A percentile compares a stretch with the other conserved stretches of the same genome.
Conservation (phyloP, 768 basidiomycete genomes). For the Termitomyces sp. region DNA sequence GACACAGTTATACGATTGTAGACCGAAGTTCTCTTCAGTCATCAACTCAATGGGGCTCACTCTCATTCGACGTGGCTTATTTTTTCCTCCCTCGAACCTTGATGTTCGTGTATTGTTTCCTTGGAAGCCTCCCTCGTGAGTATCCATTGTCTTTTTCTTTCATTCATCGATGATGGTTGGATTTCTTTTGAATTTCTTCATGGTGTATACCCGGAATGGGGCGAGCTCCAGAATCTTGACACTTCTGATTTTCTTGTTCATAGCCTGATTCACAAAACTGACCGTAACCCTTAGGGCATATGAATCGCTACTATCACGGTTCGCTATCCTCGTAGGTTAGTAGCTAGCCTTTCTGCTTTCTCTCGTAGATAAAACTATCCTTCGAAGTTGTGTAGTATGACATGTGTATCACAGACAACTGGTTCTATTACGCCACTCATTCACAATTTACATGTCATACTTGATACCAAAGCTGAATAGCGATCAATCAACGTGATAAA, state of each 20-base stretch:
- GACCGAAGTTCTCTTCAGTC: conserved; percentile 30
- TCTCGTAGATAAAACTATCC: no score
- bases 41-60: conserved; percentile 92
- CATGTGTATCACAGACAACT: no score
- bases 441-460: no score
- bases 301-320: not conserved
- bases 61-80: conserved; percentile 62
- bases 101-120: conserved; percentile 30
- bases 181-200: conserved; percentile 84
- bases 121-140: not conserved
- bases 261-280: not conserved
- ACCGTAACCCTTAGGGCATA: not conserved
- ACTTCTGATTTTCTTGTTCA: conserved; percentile 30
- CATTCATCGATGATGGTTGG: conserved; percentile 49
- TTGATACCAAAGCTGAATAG: no score
- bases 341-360: no score
- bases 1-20: conserved; percentile 85
- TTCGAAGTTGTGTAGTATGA: not conserved
- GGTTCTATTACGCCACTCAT: no score
- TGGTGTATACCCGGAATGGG: conserved; percentile 68
- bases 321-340: no score
- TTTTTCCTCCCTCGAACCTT: conserved; percentile 54
- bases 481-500: no score
- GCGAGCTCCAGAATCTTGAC: conserved; percentile 78
- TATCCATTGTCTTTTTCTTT: conserved; percentile 1